phyloP scores from a whole-genome alignment of 371 early-diverging fungal species.

The Zychaea mexicana region DNA sequence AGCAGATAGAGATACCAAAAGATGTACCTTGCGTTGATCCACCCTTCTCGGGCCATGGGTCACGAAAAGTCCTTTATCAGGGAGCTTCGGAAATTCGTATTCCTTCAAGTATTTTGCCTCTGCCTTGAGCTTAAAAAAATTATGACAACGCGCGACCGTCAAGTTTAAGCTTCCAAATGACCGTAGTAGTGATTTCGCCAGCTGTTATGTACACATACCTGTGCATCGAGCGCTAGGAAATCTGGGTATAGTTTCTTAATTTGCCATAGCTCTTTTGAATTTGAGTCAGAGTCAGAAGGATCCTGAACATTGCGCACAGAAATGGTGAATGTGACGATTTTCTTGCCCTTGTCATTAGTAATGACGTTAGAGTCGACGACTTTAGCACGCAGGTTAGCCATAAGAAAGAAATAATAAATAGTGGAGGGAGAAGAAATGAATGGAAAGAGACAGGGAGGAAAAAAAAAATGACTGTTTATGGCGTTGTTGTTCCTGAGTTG shows the following conservation, averaged over 20 bases:
- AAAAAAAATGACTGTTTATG: no score
- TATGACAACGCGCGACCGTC: no score
- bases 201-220: constrained; percentile 39
- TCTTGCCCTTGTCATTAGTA: constrained; percentile 72
- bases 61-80: constrained; percentile 81
- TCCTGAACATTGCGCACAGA: constrained; percentile 32
- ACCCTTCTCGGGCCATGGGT: constrained; percentile 76
- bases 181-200: no score
- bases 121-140: constrained; percentile 49
- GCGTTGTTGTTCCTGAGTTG: no score
- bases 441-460: no score
- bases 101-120: constrained; percentile 42
- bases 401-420: no score
- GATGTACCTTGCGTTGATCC: constrained; percentile 67
- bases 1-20: not conserved
- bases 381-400: constrained; percentile 47
- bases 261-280: constrained; percentile 68
- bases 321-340: constrained; percentile 56
- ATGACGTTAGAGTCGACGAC: constrained; percentile 67
- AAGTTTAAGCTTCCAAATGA: no score
- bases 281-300: not conserved
- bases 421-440: no score
- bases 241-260: constrained; percentile 84
- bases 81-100: constrained; percentile 68
- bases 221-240: constrained; percentile 71